Conservation (phyloP, 139 green algal genomes). For the Bryopsis sp. region DNA sequence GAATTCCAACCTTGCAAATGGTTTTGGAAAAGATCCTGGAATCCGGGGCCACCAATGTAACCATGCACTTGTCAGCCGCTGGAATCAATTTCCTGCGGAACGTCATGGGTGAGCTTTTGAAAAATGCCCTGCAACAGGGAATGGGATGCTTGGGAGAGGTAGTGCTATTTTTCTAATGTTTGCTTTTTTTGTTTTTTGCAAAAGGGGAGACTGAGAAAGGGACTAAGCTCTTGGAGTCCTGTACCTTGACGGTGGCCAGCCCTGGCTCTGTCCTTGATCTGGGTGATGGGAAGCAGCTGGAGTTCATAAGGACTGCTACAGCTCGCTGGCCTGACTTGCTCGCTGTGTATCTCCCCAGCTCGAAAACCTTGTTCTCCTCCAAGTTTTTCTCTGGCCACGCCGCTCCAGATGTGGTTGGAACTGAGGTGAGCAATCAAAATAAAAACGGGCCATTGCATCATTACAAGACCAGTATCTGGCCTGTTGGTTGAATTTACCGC, state of each 20-base stretch:
- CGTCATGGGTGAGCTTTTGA: too few species aligned
- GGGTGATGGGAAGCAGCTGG: conserved; percentile 22
- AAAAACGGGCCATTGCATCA: too few species aligned
- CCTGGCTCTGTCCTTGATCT: conserved; percentile 18
- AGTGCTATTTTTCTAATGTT: background rate
- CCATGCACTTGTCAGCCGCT: background rate
- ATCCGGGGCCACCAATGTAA: background rate
- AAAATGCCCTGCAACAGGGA: too few species aligned
- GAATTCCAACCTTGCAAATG: conserved; percentile 27
- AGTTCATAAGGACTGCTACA: conserved; percentile 59
- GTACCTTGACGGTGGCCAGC: conserved; percentile 18
- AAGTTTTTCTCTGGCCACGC: conserved; percentile 85
- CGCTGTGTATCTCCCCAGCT: conserved; percentile 38
- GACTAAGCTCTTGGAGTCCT: conserved; percentile 10
- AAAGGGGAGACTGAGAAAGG: conserved; percentile 16
- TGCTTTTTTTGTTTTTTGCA: background rate
- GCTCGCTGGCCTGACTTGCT: conserved; percentile 88
- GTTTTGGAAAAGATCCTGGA: background rate
- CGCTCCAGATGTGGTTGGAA: conserved; percentile 28
- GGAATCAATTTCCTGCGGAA: background rate
- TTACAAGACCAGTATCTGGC: too few species aligned
- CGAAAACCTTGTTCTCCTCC: conserved; percentile 58
- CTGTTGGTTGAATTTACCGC: too few species aligned
- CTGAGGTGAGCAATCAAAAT: conserved; percentile 19
- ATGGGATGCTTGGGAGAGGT: background rate